Percentiles rank a stretch among this genome's conserved stretches.
Evolutionary conservation across 257 asterid genomes (phyloP).

Genomic region (Verbena officinalis): DNA sequence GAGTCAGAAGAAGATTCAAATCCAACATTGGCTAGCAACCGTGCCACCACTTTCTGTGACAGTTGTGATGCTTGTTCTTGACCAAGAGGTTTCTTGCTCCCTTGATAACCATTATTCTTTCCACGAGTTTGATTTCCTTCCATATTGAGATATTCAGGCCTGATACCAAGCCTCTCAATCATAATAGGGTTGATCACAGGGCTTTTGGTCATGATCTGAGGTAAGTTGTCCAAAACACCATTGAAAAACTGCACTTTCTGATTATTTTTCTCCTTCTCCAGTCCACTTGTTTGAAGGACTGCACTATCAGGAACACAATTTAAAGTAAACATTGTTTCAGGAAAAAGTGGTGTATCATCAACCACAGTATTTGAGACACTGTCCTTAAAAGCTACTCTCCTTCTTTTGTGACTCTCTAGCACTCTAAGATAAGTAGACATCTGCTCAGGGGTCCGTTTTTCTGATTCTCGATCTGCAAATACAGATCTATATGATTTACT

Average conservation of each 20-base stretch:
- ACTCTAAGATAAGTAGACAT: slow-evolving; percentile 85
- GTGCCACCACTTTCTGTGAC: slow-evolving; percentile 82
- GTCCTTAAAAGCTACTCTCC: slow-evolving; percentile 67
- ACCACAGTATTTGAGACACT: slow-evolving; percentile 43
- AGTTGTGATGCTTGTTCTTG: slow-evolving; percentile 76
- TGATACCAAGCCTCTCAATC: slow-evolving; percentile 98
- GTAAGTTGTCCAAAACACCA: slow-evolving; percentile 88
- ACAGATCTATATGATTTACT: slow-evolving; percentile 70
- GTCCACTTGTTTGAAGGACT: slow-evolving; percentile 43
- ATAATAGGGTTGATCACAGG: slow-evolving; percentile 74
- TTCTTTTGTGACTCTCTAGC: slow-evolving; percentile 81
- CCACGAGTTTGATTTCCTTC: slow-evolving; percentile 72
- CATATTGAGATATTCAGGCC: slow-evolving; percentile 84
- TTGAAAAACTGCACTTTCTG: slow-evolving; percentile 73
- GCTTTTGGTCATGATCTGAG: slow-evolving; percentile 69
- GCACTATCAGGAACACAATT: slow-evolving; percentile 94
- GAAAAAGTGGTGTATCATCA: slow-evolving; percentile 73
- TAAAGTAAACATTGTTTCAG: slow-evolving; percentile 83
- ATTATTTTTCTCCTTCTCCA: slow-evolving; percentile 40
- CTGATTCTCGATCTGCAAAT: slow-evolving; percentile 73
- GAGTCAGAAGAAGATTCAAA: slow-evolving; percentile 85
- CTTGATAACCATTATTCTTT: slow-evolving; percentile 60
- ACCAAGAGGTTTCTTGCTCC: slow-evolving; percentile 61
- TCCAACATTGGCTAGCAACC: slow-evolving; percentile 63
- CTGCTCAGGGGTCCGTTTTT: slow-evolving; percentile 87